Evolutionary conservation across 768 basidiomycete species (phyloP).

Genomic region (Infundibulicybe gibba): DNA sequence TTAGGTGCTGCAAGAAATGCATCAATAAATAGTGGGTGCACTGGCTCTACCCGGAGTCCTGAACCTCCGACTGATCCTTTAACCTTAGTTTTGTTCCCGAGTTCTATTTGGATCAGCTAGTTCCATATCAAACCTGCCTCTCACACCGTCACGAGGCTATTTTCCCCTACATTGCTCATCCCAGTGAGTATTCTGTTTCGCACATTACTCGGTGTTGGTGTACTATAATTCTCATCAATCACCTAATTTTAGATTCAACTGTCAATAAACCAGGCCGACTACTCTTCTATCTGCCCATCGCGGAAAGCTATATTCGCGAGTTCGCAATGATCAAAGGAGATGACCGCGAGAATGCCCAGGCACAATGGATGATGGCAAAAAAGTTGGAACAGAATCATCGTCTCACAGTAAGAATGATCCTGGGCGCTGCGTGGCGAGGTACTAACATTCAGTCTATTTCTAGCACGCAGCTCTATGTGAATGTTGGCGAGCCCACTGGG

Average conservation of each 20-base stretch:
- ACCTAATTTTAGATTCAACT: constrained; percentile 7
- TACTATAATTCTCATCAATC: not conserved
- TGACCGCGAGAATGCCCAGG: constrained; percentile 12
- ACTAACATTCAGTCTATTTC: not conserved
- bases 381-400: constrained; percentile 17
- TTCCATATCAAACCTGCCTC: constrained; percentile 2
- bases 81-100: constrained; percentile 24
- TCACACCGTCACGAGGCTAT: constrained; percentile 21
- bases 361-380: constrained; percentile 24
- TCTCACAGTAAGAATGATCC: constrained; percentile 14
- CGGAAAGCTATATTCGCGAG: constrained; percentile 21
- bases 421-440: not conserved
- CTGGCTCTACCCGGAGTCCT: not conserved
- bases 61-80: not conserved
- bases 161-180: constrained; percentile 22
- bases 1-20: constrained; percentile 33
- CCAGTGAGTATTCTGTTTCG: constrained; percentile 14
- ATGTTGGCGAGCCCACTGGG: constrained; percentile 27
- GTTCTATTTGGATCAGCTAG: constrained; percentile 19
- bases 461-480: constrained; percentile 34
- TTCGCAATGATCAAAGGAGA: constrained; percentile 14
- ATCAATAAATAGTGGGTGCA: constrained; percentile 24
- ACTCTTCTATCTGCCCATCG: constrained; percentile 20
- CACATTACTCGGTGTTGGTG: not conserved
- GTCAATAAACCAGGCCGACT: constrained; percentile 12